Conservation (phyloP, 2,329 filamentous ascomycete genomes). For the Aspergillus floridensis region DNA sequence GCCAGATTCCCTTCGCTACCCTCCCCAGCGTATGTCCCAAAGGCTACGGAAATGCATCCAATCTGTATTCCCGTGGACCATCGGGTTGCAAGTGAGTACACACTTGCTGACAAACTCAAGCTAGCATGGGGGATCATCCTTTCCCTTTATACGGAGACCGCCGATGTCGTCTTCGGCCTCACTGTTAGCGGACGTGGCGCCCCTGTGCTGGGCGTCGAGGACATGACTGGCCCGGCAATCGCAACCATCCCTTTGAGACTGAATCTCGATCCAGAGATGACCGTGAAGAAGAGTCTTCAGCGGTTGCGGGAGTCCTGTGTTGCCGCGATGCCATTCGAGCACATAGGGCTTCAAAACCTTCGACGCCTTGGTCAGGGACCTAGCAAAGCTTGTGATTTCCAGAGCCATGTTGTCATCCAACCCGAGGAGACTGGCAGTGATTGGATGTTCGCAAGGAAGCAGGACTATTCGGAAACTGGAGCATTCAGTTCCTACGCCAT, state of each 20-base stretch:
- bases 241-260: constrained; percentile 9
- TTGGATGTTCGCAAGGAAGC: neutral
- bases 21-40: neutral
- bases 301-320: constrained; percentile 53
- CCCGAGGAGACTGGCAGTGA: constrained; percentile 4
- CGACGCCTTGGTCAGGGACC: constrained; percentile 49
- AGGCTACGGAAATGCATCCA: neutral
- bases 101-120: neutral
- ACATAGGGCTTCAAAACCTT: constrained; percentile 49
- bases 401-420: constrained; percentile 40
- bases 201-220: constrained; percentile 3
- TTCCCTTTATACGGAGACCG: neutral
- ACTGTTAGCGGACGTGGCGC: constrained; percentile 2
- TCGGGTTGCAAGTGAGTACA: neutral
- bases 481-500: constrained; percentile 13
- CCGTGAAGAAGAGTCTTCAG: constrained; percentile 49
- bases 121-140: constrained; percentile 7
- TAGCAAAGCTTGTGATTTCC: constrained; percentile 40
- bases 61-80: neutral
- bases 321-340: constrained; percentile 58
- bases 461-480: neutral
- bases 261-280: constrained; percentile 16
- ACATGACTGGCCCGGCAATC: constrained; percentile 8
- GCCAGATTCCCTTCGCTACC: neutral
- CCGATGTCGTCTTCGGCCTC: constrained; percentile 10